Base-by-base conservation (phyloP, 2,329 filamentous ascomycete genomes). In the Pseudogymnoascus sp. region DNA sequence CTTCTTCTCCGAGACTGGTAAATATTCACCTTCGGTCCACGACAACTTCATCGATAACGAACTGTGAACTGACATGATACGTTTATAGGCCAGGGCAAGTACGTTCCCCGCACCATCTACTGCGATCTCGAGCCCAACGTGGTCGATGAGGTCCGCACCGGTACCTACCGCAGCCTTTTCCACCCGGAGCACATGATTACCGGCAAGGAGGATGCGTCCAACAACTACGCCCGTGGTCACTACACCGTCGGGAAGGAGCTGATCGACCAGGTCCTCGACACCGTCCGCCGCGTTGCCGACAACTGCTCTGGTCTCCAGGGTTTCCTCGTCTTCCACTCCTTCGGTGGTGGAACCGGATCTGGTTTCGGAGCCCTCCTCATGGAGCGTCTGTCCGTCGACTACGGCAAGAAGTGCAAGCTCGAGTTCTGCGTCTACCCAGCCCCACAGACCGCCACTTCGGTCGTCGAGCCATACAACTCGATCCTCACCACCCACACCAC, bases 1-100 rank as follows among this genome's bases (percentile, higher is more conserved):
- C 74, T 99, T 99, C 86, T 99, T 99, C 86, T 97, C 93, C 71
- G 94, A 99, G 85, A 97, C 94, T 75, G 93, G 94, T 97, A 90
- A 71, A 81, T 70, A 61, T 59, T 59, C 16, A 33, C 59, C 59
- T 62, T n/a, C 38, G 61, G 16, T 60, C 50, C 38, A 16, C 44
- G 53, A 63, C 50, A 53, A 53, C 62, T 50, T 25, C 37, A 50
- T 5, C 28, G 35, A 40, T 63, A 63, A 64, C 65, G 62, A 64
- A 66, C 63, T 69, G 69, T 74, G 64, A 73, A 66, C 67, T 73
- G 62, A 72, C 66, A 67, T 64, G 68, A 62, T 63, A 21, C 64
- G 18, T 42, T 42, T 33, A 61, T 66, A 97, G 93, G 93, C 75
- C 88, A 96, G 82, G 94, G 94, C 80, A 97, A 97, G 84, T 97